phyloP scores from a whole-genome alignment of 768 basidiomycete species.

The Mycena indigotica region DNA sequence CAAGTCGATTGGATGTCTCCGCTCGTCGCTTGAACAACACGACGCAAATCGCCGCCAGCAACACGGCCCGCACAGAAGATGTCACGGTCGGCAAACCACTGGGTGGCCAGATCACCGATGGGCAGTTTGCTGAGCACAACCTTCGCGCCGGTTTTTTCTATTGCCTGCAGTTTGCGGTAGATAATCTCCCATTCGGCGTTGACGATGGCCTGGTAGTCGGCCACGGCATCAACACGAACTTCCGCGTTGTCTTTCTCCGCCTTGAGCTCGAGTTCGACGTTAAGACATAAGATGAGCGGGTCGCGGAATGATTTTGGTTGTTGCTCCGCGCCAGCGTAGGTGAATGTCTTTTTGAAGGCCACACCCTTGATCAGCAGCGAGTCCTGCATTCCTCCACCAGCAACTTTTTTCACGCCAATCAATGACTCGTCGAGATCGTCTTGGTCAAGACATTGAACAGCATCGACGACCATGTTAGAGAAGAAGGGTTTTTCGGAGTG shows the following conservation, averaged over 20 bases:
- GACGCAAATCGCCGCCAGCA: slow-evolving; percentile 81
- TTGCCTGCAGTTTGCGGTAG: slow-evolving; percentile 93
- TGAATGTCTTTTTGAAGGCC: slow-evolving; percentile 99
- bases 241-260: slow-evolving; percentile 99
- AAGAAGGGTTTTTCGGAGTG: slow-evolving; percentile 99
- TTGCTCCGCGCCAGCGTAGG: slow-evolving; percentile 98
- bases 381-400: slow-evolving; percentile 97
- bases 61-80: slow-evolving; percentile 99
- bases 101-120: slow-evolving; percentile 97
- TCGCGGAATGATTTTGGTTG: slow-evolving; percentile 91
- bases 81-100: slow-evolving; percentile 98
- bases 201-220: slow-evolving; percentile 98
- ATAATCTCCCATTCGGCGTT: slow-evolving; percentile 99
- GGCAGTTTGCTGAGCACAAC: slow-evolving; percentile 97
- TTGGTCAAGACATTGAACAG: slow-evolving; percentile 90
- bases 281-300: slow-evolving; percentile 90
- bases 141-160: slow-evolving; percentile 94
- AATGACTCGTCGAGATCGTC: slow-evolving; percentile 92
- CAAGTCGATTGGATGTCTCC: slow-evolving; percentile 95
- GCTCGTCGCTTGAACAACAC: slow-evolving; percentile 95
- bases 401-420: slow-evolving; percentile 96
- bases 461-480: slow-evolving; percentile 98
- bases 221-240: slow-evolving; percentile 93
- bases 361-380: slow-evolving; percentile 88
- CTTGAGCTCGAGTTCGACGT: slow-evolving; percentile 97